A percentile compares a stretch with the other conserved stretches of the same genome.
These are phyloP conservation scores for Paraphaeosphaeria minitans DNA, from an alignment of 2,329 filamentous ascomycete genomes.

Conservation along the genomic window DNA sequence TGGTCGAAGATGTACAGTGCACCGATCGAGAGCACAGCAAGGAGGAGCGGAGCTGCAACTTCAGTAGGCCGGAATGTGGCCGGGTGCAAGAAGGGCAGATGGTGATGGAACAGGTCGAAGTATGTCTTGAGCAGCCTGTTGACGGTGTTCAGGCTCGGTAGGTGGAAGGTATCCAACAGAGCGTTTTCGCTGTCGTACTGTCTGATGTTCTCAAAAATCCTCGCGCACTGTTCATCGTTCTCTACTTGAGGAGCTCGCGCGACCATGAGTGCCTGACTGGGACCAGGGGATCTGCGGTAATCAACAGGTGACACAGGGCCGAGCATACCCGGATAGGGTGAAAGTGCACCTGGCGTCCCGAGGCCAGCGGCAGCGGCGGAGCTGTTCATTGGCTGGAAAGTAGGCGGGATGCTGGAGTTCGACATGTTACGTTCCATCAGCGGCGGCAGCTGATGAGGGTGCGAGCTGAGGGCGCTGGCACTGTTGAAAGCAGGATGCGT, in stretches of 20 bases:
- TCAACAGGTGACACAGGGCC: constrained; percentile 71
- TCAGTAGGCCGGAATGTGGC: constrained; percentile 83
- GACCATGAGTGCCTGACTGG: constrained; percentile 66
- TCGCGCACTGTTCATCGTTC: constrained; percentile 82
- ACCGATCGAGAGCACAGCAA: constrained; percentile 92
- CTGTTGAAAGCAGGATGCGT: constrained; percentile 62
- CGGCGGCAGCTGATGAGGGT: constrained; percentile 68
- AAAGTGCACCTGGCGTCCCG: constrained; percentile 74
- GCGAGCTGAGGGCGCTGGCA: constrained; percentile 62
- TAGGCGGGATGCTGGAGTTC: constrained; percentile 62
- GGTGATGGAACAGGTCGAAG: constrained; percentile 96
- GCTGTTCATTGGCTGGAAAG: constrained; percentile 72
- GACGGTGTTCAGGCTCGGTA: constrained; percentile 78
- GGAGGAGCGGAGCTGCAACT: constrained; percentile 79
- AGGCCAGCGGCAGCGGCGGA: constrained; percentile 72
- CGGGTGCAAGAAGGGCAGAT: constrained; percentile 93
- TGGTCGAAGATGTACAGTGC: constrained; percentile 97
- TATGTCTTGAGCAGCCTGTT: constrained; percentile 95
- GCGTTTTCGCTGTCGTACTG: constrained; percentile 79
- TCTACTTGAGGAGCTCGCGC: constrained; percentile 78
- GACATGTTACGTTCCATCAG: constrained; percentile 69
- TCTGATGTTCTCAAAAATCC: constrained; percentile 85
- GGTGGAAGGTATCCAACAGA: constrained; percentile 85
- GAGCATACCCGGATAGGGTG: constrained; percentile 71
- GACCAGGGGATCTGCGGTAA: constrained; percentile 72